A percentile compares a stretch with the other conserved stretches of the same genome.
phyloP scores from a whole-genome alignment of 169 alveolate genomes.

The Plasmodium sp. region DNA sequence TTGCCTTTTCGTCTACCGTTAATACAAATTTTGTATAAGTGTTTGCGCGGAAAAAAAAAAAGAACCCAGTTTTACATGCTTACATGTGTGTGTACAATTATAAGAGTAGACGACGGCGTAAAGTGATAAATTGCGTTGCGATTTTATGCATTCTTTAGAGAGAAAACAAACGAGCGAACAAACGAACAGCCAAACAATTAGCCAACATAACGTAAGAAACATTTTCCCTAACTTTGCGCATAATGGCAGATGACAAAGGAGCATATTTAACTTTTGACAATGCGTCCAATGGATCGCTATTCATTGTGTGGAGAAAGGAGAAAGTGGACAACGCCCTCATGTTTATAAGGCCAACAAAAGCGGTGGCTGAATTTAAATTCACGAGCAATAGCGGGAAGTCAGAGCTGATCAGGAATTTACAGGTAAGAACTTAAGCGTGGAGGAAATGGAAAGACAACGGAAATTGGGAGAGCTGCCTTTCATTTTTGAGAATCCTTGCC shows the following conservation, averaged over 20 bases:
- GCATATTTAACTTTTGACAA: conserved; percentile 76
- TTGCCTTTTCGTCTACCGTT: not conserved
- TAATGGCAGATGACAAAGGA: conserved; percentile 62
- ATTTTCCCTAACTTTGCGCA: not conserved
- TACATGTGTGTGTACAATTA: not conserved
- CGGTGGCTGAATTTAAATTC: conserved; percentile 76
- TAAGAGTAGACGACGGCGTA: not conserved
- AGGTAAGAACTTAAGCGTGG: conserved; percentile 27
- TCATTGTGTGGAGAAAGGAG: conserved; percentile 75
- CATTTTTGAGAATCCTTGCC: not conserved
- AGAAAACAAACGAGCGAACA: not conserved
- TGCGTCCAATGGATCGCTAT: conserved; percentile 78
- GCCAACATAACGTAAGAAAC: not conserved
- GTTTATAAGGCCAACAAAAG: conserved; percentile 69
- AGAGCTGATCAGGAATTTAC: conserved; percentile 76
- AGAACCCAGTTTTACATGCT: not conserved
- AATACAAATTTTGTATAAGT: not conserved
- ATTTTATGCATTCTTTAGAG: not conserved
- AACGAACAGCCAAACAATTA: not conserved
- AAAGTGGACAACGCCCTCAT: conserved; percentile 72
- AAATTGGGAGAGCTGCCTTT: not conserved
- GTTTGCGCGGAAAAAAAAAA: conserved; percentile 2
- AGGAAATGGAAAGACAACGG: not conserved
- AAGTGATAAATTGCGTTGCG: not conserved
- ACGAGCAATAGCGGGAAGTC: conserved; percentile 70